phyloP scores from a whole-genome alignment of 306 rosid species.

The Rosa persica region DNA sequence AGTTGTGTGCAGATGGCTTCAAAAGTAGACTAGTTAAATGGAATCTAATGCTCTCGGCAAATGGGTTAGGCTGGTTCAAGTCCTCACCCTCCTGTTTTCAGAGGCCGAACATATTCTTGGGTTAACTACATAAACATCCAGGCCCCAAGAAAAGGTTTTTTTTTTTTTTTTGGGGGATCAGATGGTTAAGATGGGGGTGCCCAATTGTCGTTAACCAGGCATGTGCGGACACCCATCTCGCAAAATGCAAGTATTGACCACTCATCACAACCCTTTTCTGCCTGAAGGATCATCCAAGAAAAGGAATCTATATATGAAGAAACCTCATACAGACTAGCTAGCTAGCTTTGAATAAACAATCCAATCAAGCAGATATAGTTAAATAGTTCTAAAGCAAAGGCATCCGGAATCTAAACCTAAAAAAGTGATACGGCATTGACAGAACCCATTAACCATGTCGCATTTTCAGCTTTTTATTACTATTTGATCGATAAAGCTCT shows the following conservation, averaged over 20 bases:
- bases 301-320: neutral
- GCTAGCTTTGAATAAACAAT: neutral
- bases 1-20: no score
- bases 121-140: neutral
- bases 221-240: no score
- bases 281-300: no score
- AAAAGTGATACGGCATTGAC: neutral
- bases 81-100: neutral
- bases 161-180: no score
- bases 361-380: neutral
- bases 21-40: neutral
- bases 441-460: neutral
- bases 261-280: no score
- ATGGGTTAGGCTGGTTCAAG: neutral
- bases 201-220: no score
- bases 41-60: neutral
- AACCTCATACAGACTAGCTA: neutral
- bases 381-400: neutral
- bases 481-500: neutral
- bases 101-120: neutral
- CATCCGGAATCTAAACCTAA: neutral
- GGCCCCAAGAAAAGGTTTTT: neutral
- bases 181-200: no score
- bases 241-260: no score
- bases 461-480: neutral